A percentile compares a stretch with the other conserved stretches of the same genome.
These are phyloP conservation scores for Anthracocystis walkeri DNA, from an alignment of 1,284 basidiomycete genomes.

Conservation along the genomic window DNA sequence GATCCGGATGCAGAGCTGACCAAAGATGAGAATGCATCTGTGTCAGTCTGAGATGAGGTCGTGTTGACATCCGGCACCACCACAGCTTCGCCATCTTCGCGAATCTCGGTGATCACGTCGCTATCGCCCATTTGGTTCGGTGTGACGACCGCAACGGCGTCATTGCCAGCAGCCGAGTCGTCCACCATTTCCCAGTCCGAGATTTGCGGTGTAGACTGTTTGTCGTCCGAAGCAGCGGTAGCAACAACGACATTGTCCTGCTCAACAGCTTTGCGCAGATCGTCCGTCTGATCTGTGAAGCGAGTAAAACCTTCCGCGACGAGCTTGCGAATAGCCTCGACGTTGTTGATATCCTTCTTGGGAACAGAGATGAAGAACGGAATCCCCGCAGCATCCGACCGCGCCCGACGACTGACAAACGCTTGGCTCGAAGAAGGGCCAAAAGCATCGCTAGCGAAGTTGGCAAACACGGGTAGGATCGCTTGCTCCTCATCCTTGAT, in stretches of 20 bases:
- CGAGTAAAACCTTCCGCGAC: slow-evolving; percentile 52
- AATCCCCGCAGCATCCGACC: slow-evolving; percentile 50
- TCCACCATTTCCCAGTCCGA: slow-evolving; percentile 56
- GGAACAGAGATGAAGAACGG: slow-evolving; percentile 66
- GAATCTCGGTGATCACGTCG: slow-evolving; percentile 52
- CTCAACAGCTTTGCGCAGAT: slow-evolving; percentile 25
- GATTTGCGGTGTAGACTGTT: slow-evolving; percentile 12
- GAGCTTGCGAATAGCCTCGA: slow-evolving; percentile 39
- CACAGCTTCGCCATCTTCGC: slow-evolving; percentile 48
- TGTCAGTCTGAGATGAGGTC: not conserved
- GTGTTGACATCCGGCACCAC: slow-evolving; percentile 32
- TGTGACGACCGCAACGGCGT: slow-evolving; percentile 28
- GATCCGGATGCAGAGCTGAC: not conserved
- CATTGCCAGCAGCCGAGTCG: slow-evolving; percentile 20
- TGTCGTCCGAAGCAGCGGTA: not conserved
- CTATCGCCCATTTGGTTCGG: slow-evolving; percentile 15
- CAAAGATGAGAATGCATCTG: not conserved
- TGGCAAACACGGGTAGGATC: slow-evolving; percentile 62
- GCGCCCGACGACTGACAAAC: slow-evolving; percentile 41
- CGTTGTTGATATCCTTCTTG: slow-evolving; percentile 43
- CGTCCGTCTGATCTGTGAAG: slow-evolving; percentile 29
- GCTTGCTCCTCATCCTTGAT: slow-evolving; percentile 52
- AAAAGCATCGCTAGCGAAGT: slow-evolving; percentile 15
- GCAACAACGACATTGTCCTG: slow-evolving; percentile 7
- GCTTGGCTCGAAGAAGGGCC: slow-evolving; percentile 31